Evolutionary conservation across 2,329 filamentous ascomycete species (phyloP).

Genomic region (Westerdykella ornata): DNA sequence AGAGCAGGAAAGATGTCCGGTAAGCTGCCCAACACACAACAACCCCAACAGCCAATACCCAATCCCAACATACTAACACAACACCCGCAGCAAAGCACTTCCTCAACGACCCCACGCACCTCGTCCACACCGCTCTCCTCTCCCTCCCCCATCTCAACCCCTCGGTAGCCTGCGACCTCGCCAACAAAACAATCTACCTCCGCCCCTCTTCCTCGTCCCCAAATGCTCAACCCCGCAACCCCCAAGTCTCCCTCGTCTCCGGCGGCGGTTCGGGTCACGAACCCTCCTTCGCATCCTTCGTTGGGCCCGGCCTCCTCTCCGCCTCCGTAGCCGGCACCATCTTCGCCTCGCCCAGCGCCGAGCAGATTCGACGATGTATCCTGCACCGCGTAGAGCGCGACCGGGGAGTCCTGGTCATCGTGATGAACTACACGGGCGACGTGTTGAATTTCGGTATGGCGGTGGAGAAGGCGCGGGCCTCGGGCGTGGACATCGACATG

Average conservation of each 20-base stretch:
- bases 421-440: slow-evolving; percentile 82
- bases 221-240: slow-evolving; percentile 8
- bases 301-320: slow-evolving; percentile 71
- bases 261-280: slow-evolving; percentile 90
- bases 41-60: too few relatives aligned
- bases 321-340: slow-evolving; percentile 82
- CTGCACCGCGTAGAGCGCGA: slow-evolving; percentile 63
- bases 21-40: too few relatives aligned
- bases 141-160: slow-evolving; percentile 80
- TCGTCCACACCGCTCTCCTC: slow-evolving; percentile 70
- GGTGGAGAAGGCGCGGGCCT: slow-evolving; percentile 81
- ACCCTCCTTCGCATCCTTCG: slow-evolving; percentile 78
- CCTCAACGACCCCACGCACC: slow-evolving; percentile 71
- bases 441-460: slow-evolving; percentile 89
- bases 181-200: slow-evolving; percentile 79
- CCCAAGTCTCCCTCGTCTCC: slow-evolving; percentile 71
- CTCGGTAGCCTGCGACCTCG: slow-evolving; percentile 65
- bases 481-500: slow-evolving; percentile 74
- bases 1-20: too few relatives aligned
- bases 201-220: slow-evolving; percentile 46
- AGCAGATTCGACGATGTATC: slow-evolving; percentile 75
- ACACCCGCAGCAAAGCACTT: slow-evolving; percentile 64
- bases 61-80: background rate
- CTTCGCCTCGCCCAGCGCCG: slow-evolving; percentile 72
- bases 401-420: slow-evolving; percentile 76